Percentiles rank a stretch among this genome's conserved stretches.
Conservation (phyloP, 106 monocot species). For the Narthecium ossifragum region DNA sequence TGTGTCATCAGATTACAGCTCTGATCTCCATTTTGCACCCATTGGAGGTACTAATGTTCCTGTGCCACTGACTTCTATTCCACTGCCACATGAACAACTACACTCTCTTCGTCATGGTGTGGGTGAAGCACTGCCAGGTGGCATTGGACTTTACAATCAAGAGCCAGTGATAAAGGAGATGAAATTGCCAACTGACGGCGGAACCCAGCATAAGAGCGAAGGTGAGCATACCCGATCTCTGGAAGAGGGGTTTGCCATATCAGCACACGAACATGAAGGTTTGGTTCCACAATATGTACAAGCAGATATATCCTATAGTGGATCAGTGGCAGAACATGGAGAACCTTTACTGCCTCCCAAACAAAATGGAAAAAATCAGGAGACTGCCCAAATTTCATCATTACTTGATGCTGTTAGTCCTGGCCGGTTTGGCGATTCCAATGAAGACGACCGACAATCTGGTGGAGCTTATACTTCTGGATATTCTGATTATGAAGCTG, state of each 20-base stretch:
- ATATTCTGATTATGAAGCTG: slow-evolving; percentile 56
- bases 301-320: slow-evolving; percentile 1
- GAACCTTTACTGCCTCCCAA: slow-evolving; percentile 19
- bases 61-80: slow-evolving; percentile 19
- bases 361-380: slow-evolving; percentile 22
- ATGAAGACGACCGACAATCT: slow-evolving; percentile 48
- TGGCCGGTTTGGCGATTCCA: slow-evolving; percentile 26
- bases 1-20: slow-evolving; percentile 38
- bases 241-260: slow-evolving; percentile 17
- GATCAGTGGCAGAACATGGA: slow-evolving; percentile 21
- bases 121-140: slow-evolving; percentile 11
- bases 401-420: slow-evolving; percentile 17
- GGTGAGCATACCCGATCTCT: slow-evolving; percentile 20
- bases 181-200: slow-evolving; percentile 12
- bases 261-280: slow-evolving; percentile 20
- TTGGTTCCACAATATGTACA: slow-evolving; percentile 12
- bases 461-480: slow-evolving; percentile 43
- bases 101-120: slow-evolving; percentile 20
- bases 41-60: slow-evolving; percentile 23
- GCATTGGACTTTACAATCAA: slow-evolving; percentile 11
- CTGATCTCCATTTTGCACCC: slow-evolving; percentile 29
- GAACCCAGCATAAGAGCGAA: slow-evolving; percentile 23
- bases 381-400: slow-evolving; percentile 11
- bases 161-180: slow-evolving; percentile 17
- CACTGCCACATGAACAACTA: slow-evolving; percentile 14